Evolutionary conservation across 768 basidiomycete genomes (phyloP).

Genomic region (Suillus variegatus): DNA sequence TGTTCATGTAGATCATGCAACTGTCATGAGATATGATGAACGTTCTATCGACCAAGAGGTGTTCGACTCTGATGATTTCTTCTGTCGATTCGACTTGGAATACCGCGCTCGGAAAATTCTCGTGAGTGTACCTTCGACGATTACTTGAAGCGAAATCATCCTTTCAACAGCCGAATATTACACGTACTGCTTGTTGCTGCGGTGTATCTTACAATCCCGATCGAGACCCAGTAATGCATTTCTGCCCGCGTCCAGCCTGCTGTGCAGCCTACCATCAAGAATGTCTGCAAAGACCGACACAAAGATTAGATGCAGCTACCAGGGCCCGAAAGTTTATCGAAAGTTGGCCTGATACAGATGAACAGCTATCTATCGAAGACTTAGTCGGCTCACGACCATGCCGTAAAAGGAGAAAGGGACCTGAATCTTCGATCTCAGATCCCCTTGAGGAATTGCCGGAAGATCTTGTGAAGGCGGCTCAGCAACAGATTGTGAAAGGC

Average conservation of each 20-base stretch:
- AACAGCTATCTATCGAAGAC: constrained; percentile 5
- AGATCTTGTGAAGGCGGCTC: constrained; percentile 43
- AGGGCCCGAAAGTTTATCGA: constrained; percentile 33
- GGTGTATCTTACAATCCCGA: constrained; percentile 47
- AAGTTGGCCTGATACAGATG: constrained; percentile 39
- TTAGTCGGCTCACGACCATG: constrained; percentile 3
- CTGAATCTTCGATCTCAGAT: background rate
- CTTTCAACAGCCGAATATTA: constrained; percentile 42
- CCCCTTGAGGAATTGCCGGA: constrained; percentile 33
- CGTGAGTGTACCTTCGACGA: constrained; percentile 27
- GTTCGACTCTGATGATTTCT: constrained; percentile 48
- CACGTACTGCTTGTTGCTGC: constrained; percentile 45
- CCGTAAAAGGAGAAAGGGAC: constrained; percentile 19
- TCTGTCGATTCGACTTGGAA: constrained; percentile 46
- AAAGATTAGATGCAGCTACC: constrained; percentile 14
- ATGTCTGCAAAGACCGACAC: constrained; percentile 41
- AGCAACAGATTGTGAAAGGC: constrained; percentile 57
- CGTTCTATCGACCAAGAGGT: constrained; percentile 34
- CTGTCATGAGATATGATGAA: constrained; percentile 41
- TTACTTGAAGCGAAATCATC: constrained; percentile 3
- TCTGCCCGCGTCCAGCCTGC: constrained; percentile 56
- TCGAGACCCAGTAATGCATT: constrained; percentile 46
- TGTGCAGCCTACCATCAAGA: constrained; percentile 47
- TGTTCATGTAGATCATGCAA: constrained; percentile 37
- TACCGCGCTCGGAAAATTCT: constrained; percentile 33